These are phyloP conservation scores for Microdochium bolleyi DNA, from an alignment of 2,329 filamentous ascomycete species.

Conservation along the genomic window DNA sequence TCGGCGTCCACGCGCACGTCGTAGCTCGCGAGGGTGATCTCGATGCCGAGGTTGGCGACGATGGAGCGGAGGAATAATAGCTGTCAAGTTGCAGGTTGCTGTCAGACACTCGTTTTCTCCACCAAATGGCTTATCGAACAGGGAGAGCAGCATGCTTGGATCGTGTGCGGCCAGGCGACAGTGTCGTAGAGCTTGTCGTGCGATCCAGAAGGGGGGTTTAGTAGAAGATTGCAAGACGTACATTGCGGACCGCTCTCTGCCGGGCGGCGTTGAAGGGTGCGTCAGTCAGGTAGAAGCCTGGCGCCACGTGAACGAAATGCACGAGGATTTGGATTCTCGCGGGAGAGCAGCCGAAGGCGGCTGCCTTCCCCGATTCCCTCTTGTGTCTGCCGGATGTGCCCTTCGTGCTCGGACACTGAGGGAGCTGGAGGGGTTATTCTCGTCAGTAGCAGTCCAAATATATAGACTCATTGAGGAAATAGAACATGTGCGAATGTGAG, in stretches of 20 bases:
- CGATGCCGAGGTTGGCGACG: not conserved
- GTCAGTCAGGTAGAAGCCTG: not conserved
- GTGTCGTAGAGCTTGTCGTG: too few relatives aligned
- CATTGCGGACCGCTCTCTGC: not conserved
- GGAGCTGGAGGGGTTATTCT: not conserved
- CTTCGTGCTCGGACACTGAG: not conserved
- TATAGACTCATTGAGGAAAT: too few relatives aligned
- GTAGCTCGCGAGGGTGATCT: not conserved
- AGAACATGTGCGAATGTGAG: too few relatives aligned
- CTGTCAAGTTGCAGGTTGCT: not conserved
- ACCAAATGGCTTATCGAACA: too few relatives aligned
- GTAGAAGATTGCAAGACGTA: not conserved
- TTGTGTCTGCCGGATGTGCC: not conserved
- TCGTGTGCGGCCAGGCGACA: too few relatives aligned
- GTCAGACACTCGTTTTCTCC: too few relatives aligned
- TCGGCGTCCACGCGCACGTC: not conserved
- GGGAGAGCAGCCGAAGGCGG: not conserved
- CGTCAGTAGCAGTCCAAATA: too few relatives aligned
- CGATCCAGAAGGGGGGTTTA: too few relatives aligned
- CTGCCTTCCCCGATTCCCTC: not conserved
- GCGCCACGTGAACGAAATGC: not conserved
- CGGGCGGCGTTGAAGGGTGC: not conserved
- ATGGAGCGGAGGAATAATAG: not conserved
- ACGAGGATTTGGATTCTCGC: not conserved
- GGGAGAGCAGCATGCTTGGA: too few relatives aligned